These are phyloP conservation scores for Ogataea trehalophila DNA, from an alignment of 805 yeast species.

Conservation along the genomic window DNA sequence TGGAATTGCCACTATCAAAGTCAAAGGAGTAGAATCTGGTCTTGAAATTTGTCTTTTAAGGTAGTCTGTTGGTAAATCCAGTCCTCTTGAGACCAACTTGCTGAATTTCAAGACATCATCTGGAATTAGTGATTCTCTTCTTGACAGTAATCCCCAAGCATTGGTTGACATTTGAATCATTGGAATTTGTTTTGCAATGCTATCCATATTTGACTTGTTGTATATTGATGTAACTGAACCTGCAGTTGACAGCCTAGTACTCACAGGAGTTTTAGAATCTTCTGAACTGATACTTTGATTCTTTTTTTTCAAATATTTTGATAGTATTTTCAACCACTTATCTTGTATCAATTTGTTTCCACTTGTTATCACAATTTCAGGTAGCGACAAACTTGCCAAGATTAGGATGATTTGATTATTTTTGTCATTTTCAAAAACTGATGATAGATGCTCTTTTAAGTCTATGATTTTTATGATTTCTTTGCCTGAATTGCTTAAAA, in stretches of 20 bases:
- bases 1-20: conserved; percentile 24
- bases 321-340: conserved; percentile 25
- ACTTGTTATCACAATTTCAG: conserved; percentile 19
- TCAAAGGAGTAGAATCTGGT: conserved; percentile 31
- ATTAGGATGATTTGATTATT: conserved; percentile 18
- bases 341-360: conserved; percentile 20
- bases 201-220: not conserved
- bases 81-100: conserved; percentile 32
- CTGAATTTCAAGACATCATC: conserved; percentile 34
- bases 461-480: conserved; percentile 15
- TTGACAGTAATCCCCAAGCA: conserved; percentile 41
- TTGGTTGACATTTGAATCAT: conserved; percentile 46
- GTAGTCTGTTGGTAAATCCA: conserved; percentile 38
- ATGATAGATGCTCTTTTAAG: conserved; percentile 19
- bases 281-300: not conserved
- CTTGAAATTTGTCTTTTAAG: conserved; percentile 35
- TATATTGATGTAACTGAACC: not conserved
- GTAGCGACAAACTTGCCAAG: conserved; percentile 20
- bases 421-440: conserved; percentile 16
- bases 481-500: conserved; percentile 15
- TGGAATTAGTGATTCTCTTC: conserved; percentile 32
- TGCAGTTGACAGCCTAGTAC: not conserved
- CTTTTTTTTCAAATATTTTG: conserved; percentile 14
- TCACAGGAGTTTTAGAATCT: not conserved
- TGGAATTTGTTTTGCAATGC: conserved; percentile 23